Conservation (phyloP, 805 yeast genomes). For the Monosporozyma unispora region DNA sequence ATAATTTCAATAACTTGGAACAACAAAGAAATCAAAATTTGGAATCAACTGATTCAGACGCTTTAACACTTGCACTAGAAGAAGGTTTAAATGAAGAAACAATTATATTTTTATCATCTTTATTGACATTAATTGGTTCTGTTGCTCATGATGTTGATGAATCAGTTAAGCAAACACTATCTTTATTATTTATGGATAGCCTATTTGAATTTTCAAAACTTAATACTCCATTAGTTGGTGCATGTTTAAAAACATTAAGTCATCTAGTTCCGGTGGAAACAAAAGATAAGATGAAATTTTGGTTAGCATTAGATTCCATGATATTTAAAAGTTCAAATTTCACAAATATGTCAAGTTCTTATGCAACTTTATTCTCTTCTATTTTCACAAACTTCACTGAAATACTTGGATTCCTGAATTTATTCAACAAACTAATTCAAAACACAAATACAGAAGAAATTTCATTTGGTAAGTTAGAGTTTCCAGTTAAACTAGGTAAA, state of each 20-base stretch:
- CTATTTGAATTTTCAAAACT: slow-evolving; percentile 38
- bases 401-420: slow-evolving; percentile 50
- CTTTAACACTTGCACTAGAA: slow-evolving; percentile 31
- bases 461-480: slow-evolving; percentile 40
- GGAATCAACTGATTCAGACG: slow-evolving; percentile 23
- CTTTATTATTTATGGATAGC: slow-evolving; percentile 24
- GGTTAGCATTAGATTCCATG: slow-evolving; percentile 69
- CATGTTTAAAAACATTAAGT: slow-evolving; percentile 47
- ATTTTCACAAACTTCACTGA: slow-evolving; percentile 46
- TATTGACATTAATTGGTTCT: slow-evolving; percentile 54
- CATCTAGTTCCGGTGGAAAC: slow-evolving; percentile 43
- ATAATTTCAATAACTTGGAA: slow-evolving; percentile 23
- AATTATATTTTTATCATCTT: slow-evolving; percentile 61
- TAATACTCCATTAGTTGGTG: slow-evolving; percentile 44
- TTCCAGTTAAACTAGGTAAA: slow-evolving; percentile 56
- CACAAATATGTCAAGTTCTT: slow-evolving; percentile 25
- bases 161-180: slow-evolving; percentile 16
- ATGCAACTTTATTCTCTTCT: slow-evolving; percentile 37
- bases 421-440: slow-evolving; percentile 38
- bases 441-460: slow-evolving; percentile 16
- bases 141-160: slow-evolving; percentile 34
- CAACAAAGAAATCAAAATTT: slow-evolving; percentile 22
- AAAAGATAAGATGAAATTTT: slow-evolving; percentile 41
- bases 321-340: slow-evolving; percentile 36
- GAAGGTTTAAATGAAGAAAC: slow-evolving; percentile 75